Evolutionary conservation across 2,329 filamentous ascomycete genomes (phyloP).

Genomic region (Colletotrichum neosansevieriae): DNA sequence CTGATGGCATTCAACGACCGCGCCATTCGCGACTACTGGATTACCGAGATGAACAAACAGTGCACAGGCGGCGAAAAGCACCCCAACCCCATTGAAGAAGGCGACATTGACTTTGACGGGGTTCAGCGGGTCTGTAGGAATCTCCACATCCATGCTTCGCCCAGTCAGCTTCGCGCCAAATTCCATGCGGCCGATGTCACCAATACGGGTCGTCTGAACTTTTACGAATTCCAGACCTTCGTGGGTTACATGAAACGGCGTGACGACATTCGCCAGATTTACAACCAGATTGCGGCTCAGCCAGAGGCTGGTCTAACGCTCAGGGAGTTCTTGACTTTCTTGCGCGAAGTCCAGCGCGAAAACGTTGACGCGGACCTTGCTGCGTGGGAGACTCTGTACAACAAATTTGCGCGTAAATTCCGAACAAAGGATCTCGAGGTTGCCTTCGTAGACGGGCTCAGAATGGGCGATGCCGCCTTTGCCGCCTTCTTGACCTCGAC

Average conservation of each 20-base stretch:
- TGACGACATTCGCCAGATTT: slow-evolving; percentile 82
- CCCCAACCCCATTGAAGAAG: slow-evolving; percentile 66
- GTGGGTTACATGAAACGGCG: slow-evolving; percentile 85
- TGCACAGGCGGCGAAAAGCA: slow-evolving; percentile 60
- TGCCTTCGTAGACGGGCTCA: slow-evolving; percentile 45
- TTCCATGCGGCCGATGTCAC: slow-evolving; percentile 80
- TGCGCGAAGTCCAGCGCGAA: slow-evolving; percentile 80
- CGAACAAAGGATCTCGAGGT: slow-evolving; percentile 58
- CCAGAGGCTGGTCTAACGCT: slow-evolving; percentile 75
- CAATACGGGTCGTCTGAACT: slow-evolving; percentile 76
- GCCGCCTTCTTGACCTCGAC: slow-evolving; percentile 81
- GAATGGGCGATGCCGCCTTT: slow-evolving; percentile 84
- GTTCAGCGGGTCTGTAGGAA: slow-evolving; percentile 88
- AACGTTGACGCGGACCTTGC: slow-evolving; percentile 75
- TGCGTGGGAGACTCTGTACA: slow-evolving; percentile 80
- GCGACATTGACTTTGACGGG: slow-evolving; percentile 80
- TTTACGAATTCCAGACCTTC: slow-evolving; percentile 85
- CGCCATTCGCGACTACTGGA: slow-evolving; percentile 87
- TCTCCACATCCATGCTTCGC: slow-evolving; percentile 91
- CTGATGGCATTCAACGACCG: slow-evolving; percentile 87
- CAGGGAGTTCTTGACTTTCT: slow-evolving; percentile 80
- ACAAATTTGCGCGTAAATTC: slow-evolving; percentile 73
- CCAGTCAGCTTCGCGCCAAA: slow-evolving; percentile 77
- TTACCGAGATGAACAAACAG: slow-evolving; percentile 81
- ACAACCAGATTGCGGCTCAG: slow-evolving; percentile 70